These are phyloP conservation scores for Colletotrichum orchidophilum DNA, from an alignment of 2,329 filamentous ascomycete genomes.

Conservation along the genomic window DNA sequence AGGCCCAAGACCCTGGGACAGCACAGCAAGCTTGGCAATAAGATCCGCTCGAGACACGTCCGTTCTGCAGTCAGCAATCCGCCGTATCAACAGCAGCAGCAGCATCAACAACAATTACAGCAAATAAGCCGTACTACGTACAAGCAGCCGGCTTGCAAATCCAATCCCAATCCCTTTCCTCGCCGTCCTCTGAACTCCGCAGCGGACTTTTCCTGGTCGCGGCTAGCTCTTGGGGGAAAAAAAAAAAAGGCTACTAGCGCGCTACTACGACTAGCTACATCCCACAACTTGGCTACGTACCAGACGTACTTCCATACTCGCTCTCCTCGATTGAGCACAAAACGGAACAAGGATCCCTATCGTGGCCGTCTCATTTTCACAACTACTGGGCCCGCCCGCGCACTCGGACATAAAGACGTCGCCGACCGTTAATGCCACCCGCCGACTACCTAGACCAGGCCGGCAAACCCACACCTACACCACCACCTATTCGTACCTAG, in stretches of 20 bases:
- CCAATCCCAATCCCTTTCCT: conserved; percentile 23
- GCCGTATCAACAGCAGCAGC: conserved; percentile 11
- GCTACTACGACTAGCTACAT: conserved; percentile 21
- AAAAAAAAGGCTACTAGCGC: conserved; percentile 16
- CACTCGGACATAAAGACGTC: conserved; percentile 52
- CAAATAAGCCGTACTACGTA: conserved; percentile 17
- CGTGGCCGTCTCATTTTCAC: conserved; percentile 1
- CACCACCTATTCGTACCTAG: conserved; percentile 17
- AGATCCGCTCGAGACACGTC: conserved; percentile 17
- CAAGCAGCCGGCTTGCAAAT: conserved; percentile 15
- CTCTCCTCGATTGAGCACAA: conserved; percentile 1
- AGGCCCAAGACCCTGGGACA: not conserved
- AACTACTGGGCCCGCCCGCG: conserved; percentile 29
- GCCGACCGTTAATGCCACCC: conserved; percentile 42
- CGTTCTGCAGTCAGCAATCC: conserved; percentile 33
- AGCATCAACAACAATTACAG: conserved; percentile 8
- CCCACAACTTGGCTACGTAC: conserved; percentile 11
- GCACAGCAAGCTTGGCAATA: not conserved
- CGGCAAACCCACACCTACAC: conserved; percentile 5
- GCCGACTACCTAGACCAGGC: not conserved
- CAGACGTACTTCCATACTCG: not conserved
- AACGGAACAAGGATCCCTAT: conserved; percentile 26
- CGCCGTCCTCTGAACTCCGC: conserved; percentile 26
- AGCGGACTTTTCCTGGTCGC: conserved; percentile 25
- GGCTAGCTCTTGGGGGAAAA: conserved; percentile 17